phyloP scores from a whole-genome alignment of 2,329 filamentous ascomycete species.

The Pyrenochaeta sp. region DNA sequence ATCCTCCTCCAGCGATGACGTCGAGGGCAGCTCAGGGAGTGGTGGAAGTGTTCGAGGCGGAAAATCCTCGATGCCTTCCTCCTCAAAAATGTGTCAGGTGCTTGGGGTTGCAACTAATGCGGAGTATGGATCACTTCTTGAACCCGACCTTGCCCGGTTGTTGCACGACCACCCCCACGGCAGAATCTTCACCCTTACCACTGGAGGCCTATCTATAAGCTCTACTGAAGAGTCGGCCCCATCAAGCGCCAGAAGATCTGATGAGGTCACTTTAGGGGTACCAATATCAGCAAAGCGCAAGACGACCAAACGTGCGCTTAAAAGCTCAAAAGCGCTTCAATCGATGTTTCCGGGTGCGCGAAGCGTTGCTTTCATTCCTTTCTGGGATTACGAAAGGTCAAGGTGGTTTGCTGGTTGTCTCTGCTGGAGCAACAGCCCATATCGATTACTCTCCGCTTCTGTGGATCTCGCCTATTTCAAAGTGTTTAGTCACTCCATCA shows the following conservation, averaged over 20 bases:
- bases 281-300: constrained; percentile 8
- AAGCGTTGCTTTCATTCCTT: constrained; percentile 49
- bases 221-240: constrained; percentile 26
- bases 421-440: constrained; percentile 44
- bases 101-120: constrained; percentile 30
- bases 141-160: constrained; percentile 30
- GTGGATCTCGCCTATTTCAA: constrained; percentile 47
- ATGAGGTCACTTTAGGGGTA: background rate
- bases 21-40: background rate
- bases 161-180: constrained; percentile 36
- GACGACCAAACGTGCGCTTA: constrained; percentile 23
- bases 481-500: constrained; percentile 58
- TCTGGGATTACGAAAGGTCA: constrained; percentile 50
- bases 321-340: constrained; percentile 56
- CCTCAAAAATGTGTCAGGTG: constrained; percentile 31
- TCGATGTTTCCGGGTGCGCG: constrained; percentile 57
- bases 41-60: background rate
- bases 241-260: constrained; percentile 4
- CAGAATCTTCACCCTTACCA: constrained; percentile 36
- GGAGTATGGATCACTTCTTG: constrained; percentile 21
- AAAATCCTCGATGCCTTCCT: constrained; percentile 9
- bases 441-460: constrained; percentile 37
- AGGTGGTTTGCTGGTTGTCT: constrained; percentile 49
- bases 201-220: constrained; percentile 23
- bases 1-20: constrained; percentile 28